These are phyloP conservation scores for Fistulinella prunicolor DNA, from an alignment of 768 basidiomycete genomes.

Conservation along the genomic window DNA sequence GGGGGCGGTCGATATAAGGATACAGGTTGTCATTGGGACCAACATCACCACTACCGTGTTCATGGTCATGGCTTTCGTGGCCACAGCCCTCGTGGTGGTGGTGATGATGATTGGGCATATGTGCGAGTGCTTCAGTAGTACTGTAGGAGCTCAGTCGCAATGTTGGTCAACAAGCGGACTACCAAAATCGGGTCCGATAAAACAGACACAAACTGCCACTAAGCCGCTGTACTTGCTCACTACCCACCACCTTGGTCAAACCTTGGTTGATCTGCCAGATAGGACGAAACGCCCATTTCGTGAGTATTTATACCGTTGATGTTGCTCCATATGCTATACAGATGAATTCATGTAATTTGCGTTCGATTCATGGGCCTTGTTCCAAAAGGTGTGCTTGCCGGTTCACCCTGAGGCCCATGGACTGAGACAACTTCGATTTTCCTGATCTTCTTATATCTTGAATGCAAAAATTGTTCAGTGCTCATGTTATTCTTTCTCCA, in stretches of 20 bases:
- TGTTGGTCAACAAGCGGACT: too few species aligned
- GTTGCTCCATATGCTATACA: conserved; percentile 11
- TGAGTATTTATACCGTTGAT: conserved; percentile 11
- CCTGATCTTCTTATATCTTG: conserved; percentile 39
- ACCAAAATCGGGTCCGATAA: too few species aligned
- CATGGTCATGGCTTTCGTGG: conserved; percentile 58
- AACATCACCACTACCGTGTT: conserved; percentile 45
- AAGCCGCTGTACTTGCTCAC: background rate
- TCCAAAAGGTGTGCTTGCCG: conserved; percentile 77
- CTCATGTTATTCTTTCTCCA: conserved; percentile 9
- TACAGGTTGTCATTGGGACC: conserved; percentile 72
- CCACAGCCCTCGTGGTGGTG: conserved; percentile 52
- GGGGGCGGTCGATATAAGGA: conserved; percentile 68
- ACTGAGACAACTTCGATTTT: conserved; percentile 64
- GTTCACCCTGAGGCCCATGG: conserved; percentile 62
- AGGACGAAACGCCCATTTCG: background rate
- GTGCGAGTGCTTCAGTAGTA: too few species aligned
- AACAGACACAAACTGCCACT: too few species aligned
- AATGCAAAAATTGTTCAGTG: background rate
- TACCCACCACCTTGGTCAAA: background rate
- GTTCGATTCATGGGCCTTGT: conserved; percentile 66
- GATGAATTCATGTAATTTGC: conserved; percentile 80
- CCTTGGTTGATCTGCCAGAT: background rate
- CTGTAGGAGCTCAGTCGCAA: too few species aligned
- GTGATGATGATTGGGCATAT: conserved; percentile 30